These are phyloP conservation scores for Cyanodermella asteris DNA, from an alignment of 2,329 filamentous ascomycete species.

Conservation along the genomic window DNA sequence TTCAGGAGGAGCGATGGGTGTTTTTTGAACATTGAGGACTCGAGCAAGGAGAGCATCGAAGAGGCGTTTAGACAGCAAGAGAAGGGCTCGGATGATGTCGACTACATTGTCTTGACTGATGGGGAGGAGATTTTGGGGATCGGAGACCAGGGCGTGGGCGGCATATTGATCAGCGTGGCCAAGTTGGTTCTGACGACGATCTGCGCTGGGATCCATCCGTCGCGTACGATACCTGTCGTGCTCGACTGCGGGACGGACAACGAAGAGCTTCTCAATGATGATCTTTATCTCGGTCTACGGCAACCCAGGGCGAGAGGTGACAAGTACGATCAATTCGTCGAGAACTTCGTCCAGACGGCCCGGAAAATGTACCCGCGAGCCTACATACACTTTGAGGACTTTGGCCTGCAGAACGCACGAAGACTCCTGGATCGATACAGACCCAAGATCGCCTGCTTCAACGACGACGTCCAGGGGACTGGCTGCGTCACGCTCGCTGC, in stretches of 20 bases:
- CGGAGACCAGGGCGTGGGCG: conserved; percentile 71
- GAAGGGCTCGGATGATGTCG: conserved; percentile 51
- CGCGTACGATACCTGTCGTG: conserved; percentile 56
- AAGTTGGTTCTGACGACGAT: conserved; percentile 66
- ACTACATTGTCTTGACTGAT: conserved; percentile 76
- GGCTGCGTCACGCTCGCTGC: conserved; percentile 72
- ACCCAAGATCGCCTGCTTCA: conserved; percentile 59
- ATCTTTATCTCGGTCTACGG: conserved; percentile 56
- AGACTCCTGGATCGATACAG: conserved; percentile 58
- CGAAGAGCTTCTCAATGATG: conserved; percentile 47
- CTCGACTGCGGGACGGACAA: conserved; percentile 78
- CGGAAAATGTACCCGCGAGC: conserved; percentile 53
- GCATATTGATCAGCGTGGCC: conserved; percentile 62
- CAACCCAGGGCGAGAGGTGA: conserved; percentile 45
- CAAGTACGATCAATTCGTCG: conserved; percentile 56
- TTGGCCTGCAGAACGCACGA: conserved; percentile 55
- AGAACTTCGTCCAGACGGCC: conserved; percentile 47
- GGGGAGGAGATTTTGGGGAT: conserved; percentile 59
- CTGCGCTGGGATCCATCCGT: conserved; percentile 70
- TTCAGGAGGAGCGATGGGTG: conserved; percentile 64
- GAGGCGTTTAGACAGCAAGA: conserved; percentile 46
- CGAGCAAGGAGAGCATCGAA: conserved; percentile 41
- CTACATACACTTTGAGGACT: conserved; percentile 67
- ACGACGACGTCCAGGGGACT: conserved; percentile 78
- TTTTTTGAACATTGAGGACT: conserved; percentile 54